Base-by-base conservation (phyloP, 2,329 filamentous ascomycete genomes). In the Aspergillus hiratsukae region DNA sequence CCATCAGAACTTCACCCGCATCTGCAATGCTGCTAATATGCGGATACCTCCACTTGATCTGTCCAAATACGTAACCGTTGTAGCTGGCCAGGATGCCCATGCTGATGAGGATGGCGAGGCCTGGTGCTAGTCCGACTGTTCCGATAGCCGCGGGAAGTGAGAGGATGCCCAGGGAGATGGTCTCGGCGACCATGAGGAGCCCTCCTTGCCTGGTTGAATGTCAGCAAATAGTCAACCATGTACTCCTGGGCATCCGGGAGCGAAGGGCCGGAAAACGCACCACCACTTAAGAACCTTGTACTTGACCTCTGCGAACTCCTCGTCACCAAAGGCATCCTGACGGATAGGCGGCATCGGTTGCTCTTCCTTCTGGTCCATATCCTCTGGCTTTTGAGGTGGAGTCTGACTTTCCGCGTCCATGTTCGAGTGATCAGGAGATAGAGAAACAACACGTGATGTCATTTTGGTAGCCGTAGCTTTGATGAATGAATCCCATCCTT, bases 21-120 rank as follows among this genome's bases (percentile, higher is more conserved):
- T 90, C 87, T n/a, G 84, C 83, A 66, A 88, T 88, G 66, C 83
- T 84, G 49, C 82, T 78, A 31, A 88, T 78, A 17, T 82, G 72
- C 1, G 85, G 84, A 64, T 81, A 78, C 29, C 70, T 70, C 19
- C 80, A 66, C 59, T 81, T 82, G 70, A 85, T 83, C 62, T 83
- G 78, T 14, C 80, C 83, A 23, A 86, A 77, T 2, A 84, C 76
- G 62, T 79, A 83, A 50, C 82, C 81, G 2, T 81, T 83, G 62
- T 84, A 85, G 3, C 78, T 81, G 3, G 82, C 75, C 7, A 84
- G 64, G 25, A 80, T 49, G 17, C 83, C 81, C 8, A 85, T 68
- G 23, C 74, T 64, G 51, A 83, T 63, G 51, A 82, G 80, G 35
- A 83, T 69, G 51, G 85, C 74, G 7, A 82, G 63, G 5, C 79